Evolutionary conservation across 1,284 basidiomycete species (phyloP).

Genomic region (Dichomitus squalens): DNA sequence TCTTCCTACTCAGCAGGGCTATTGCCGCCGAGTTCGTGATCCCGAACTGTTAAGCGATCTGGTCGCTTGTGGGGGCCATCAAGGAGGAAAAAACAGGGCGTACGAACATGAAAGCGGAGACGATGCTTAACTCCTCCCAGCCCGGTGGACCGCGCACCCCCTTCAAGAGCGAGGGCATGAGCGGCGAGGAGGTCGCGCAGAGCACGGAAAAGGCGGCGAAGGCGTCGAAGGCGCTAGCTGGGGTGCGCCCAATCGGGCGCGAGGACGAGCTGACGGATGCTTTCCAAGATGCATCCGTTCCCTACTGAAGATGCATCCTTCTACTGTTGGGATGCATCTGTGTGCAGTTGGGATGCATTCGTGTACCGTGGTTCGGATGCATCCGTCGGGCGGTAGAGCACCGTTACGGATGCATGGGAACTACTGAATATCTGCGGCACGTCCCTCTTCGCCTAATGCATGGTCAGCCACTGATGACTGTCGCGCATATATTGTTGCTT

Average conservation of each 20-base stretch:
- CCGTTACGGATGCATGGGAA: no score
- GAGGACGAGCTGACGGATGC: constrained; percentile 12
- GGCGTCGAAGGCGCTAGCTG: constrained; percentile 5
- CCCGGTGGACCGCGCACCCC: constrained; percentile 24
- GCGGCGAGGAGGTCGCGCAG: constrained; percentile 2
- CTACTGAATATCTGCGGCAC: no score
- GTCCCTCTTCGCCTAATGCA: no score
- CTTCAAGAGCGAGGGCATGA: constrained; percentile 12
- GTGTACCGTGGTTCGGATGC: no score
- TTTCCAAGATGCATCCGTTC: no score
- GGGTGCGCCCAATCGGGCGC: not conserved
- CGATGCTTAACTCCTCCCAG: constrained; percentile 39
- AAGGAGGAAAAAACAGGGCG: constrained; percentile 71
- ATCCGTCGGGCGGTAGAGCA: no score
- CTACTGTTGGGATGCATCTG: no score
- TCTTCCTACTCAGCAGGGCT: no score
- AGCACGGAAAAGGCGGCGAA: constrained; percentile 7
- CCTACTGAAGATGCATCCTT: no score
- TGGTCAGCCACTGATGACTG: no score
- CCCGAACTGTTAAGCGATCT: constrained; percentile 57
- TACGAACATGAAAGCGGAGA: constrained; percentile 69
- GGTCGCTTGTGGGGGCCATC: constrained; percentile 64
- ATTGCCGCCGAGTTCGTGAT: constrained; percentile 53
- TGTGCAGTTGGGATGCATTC: no score
- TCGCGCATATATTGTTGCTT: no score